Conservation (phyloP, 2,329 filamentous ascomycete genomes). For the Pezizomycotina sp. region DNA sequence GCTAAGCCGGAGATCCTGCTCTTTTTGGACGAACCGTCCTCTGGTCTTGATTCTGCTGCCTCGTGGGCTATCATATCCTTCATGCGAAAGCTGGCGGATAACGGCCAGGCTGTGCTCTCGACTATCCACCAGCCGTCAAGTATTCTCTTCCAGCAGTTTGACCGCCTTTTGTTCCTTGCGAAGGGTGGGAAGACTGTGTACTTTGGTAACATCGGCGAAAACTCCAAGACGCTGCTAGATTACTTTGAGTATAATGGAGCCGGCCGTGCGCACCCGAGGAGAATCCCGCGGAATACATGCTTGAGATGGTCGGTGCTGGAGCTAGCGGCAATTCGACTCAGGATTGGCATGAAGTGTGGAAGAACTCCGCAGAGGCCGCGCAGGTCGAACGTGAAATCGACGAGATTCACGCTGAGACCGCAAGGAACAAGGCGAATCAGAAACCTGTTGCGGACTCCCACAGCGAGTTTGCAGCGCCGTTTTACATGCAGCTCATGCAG, state of each 20-base stretch:
- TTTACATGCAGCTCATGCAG: constrained; percentile 47
- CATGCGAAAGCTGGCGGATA: constrained; percentile 37
- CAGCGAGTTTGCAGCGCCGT: constrained; percentile 69
- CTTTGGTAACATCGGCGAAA: constrained; percentile 61
- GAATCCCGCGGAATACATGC: constrained; percentile 74
- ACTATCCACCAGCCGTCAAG: constrained; percentile 45
- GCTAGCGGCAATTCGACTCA: constrained; percentile 35
- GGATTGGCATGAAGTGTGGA: constrained; percentile 37
- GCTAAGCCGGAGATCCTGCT: constrained; percentile 39
- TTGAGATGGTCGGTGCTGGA: constrained; percentile 39
- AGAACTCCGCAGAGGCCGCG: constrained; percentile 33
- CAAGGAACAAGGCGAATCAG: no score
- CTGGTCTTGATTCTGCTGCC: constrained; percentile 39
- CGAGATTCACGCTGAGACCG: constrained; percentile 36
- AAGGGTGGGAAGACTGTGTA: constrained; percentile 65
- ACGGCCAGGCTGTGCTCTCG: constrained; percentile 42
- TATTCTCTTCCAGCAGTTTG: constrained; percentile 43
- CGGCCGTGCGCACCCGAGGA: constrained; percentile 45
- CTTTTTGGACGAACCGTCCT: constrained; percentile 40
- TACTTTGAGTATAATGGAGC: constrained; percentile 66
- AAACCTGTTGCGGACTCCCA: constrained; percentile 33
- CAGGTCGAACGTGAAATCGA: constrained; percentile 34
- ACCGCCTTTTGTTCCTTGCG: constrained; percentile 42
- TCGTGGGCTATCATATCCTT: constrained; percentile 41
- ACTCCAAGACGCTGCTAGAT: constrained; percentile 47